Conservation (phyloP, 1,284 basidiomycete genomes). For the Melampsora americana region DNA sequence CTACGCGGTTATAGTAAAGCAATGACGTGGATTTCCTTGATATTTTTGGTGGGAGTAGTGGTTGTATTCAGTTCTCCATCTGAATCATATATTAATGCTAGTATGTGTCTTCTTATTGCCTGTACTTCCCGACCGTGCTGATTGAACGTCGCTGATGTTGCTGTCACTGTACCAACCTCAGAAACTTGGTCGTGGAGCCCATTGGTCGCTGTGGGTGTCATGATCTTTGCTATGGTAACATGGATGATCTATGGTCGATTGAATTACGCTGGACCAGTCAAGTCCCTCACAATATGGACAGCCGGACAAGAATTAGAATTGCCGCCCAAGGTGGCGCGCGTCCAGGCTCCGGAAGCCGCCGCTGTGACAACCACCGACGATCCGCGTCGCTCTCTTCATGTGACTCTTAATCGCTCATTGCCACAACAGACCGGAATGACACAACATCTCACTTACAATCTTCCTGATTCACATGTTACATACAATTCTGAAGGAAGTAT, state of each 20-base stretch:
- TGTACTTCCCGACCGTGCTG: background rate
- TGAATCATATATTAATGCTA: background rate
- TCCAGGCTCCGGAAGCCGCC: background rate
- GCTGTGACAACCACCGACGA: background rate
- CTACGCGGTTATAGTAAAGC: slow-evolving; percentile 27
- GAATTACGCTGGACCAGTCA: slow-evolving; percentile 36
- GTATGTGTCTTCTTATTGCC: background rate
- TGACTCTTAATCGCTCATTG: background rate
- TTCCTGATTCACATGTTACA: slow-evolving; percentile 25
- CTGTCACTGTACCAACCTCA: background rate
- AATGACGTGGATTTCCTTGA: slow-evolving; percentile 3
- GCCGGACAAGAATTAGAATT: slow-evolving; percentile 31
- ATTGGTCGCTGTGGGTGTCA: background rate
- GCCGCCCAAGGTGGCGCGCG: slow-evolving; percentile 5
- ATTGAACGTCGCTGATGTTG: background rate
- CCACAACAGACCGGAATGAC: slow-evolving; percentile 1
- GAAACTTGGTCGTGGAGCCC: slow-evolving; percentile 22
- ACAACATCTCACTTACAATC: background rate
- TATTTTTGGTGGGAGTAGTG: background rate
- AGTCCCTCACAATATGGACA: slow-evolving; percentile 39
- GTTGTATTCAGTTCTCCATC: slow-evolving; percentile 7
- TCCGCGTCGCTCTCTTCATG: background rate
- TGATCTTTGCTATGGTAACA: slow-evolving; percentile 2
- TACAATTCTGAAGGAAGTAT: slow-evolving; percentile 27
- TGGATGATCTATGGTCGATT: slow-evolving; percentile 31